These are phyloP conservation scores for Coemansia sp. DNA, from an alignment of 192 early-diverging fungal genomes.

Conservation along the genomic window DNA sequence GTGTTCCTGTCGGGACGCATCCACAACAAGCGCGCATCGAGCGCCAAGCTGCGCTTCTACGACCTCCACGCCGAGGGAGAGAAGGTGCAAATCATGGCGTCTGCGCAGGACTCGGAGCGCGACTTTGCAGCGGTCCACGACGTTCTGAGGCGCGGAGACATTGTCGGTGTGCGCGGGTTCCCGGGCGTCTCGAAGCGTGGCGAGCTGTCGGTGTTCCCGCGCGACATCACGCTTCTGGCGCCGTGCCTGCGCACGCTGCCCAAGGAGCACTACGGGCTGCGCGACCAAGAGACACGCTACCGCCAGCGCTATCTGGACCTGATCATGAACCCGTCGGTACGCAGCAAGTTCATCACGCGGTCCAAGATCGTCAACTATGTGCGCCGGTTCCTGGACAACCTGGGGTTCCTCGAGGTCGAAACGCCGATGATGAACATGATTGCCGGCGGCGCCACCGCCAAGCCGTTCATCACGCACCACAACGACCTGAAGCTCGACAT, in stretches of 20 bases:
- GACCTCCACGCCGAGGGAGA: slow-evolving; percentile 91
- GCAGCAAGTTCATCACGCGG: slow-evolving; percentile 91
- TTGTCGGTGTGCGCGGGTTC: slow-evolving; percentile 89
- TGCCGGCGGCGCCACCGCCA: slow-evolving; percentile 97
- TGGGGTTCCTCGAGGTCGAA: slow-evolving; percentile 97
- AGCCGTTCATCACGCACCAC: slow-evolving; percentile 99
- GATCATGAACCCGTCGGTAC: slow-evolving; percentile 96
- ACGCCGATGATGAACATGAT: slow-evolving; percentile 99
- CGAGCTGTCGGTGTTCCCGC: slow-evolving; percentile 94
- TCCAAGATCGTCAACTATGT: slow-evolving; percentile 96
- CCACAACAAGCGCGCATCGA: slow-evolving; percentile 91
- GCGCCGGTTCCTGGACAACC: slow-evolving; percentile 90
- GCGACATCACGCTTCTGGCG: slow-evolving; percentile 80
- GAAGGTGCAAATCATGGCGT: slow-evolving; percentile 95
- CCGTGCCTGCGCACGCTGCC: slow-evolving; percentile 97
- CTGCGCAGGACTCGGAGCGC: slow-evolving; percentile 64
- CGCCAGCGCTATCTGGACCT: slow-evolving; percentile 97
- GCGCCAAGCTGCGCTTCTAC: slow-evolving; percentile 93
- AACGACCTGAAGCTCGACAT: slow-evolving; percentile 98
- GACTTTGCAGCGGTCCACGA: slow-evolving; percentile 82
- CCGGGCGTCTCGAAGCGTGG: slow-evolving; percentile 92
- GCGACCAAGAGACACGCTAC: slow-evolving; percentile 96
- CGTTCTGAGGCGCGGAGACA: slow-evolving; percentile 88
- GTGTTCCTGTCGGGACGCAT: slow-evolving; percentile 89
- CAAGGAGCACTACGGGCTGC: slow-evolving; percentile 92